Conservation (phyloP, 345 rosid genomes). For the Arabidopsis suecica region DNA sequence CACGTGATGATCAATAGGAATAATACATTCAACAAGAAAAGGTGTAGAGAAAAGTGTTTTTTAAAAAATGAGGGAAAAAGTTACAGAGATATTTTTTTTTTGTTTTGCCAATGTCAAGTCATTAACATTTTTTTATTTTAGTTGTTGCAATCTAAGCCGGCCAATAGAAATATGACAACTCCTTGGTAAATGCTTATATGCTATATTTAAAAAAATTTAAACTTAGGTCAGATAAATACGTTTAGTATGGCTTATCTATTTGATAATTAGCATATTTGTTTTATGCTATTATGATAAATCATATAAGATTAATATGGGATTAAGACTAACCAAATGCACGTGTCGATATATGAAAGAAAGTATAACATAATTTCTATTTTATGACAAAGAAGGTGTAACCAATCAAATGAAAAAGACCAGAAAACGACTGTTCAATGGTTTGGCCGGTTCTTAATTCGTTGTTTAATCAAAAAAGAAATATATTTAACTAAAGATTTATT, state of each 20-base stretch:
- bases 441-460: conserved; percentile 45
- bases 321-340: conserved; percentile 34
- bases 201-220: too few relatives aligned
- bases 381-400: conserved; percentile 40
- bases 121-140: background rate
- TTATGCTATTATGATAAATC: background rate
- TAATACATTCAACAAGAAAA: conserved; percentile 23
- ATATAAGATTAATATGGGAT: conserved; percentile 16
- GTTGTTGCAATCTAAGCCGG: background rate
- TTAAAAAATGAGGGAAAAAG: background rate
- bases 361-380: background rate
- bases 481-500: conserved; percentile 16
- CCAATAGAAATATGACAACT: conserved; percentile 24
- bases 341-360: conserved; percentile 37
- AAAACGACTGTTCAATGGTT: conserved; percentile 44
- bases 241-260: conserved; percentile 13
- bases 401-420: conserved; percentile 39
- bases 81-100: conserved; percentile 1
- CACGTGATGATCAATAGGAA: conserved; percentile 41
- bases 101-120: conserved; percentile 2
- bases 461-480: conserved; percentile 7
- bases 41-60: background rate
- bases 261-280: conserved; percentile 17
- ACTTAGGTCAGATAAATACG: conserved; percentile 14
- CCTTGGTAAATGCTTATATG: background rate